Evolutionary conservation across 768 basidiomycete species (phyloP), one percentile per base, ranked within the genome.

Genomic region (Suillus plorans): DNA sequence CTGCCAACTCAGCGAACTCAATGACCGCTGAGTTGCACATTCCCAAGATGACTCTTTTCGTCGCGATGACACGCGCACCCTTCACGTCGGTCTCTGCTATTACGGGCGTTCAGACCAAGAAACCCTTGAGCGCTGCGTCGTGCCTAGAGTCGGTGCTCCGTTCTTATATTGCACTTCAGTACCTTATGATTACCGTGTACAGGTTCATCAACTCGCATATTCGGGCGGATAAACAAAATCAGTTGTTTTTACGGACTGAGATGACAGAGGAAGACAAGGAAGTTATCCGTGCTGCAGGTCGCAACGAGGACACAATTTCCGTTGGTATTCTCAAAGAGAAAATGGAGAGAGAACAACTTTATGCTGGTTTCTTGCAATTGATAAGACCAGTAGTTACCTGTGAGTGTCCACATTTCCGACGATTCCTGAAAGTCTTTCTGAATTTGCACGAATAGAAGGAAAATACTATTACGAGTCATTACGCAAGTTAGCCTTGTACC

Each of bases 241-340:
- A 70, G 45, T 14, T 70, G 45, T 55, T 52, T 41, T 55, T 68
- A 4, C 64, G 61, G 6, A 57, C 53, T 14, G 69, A 70, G 37
- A 70, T 70, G 69, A 70, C 66, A 31, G 66, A 70, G 13, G 18
- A 45, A 37, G 69, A 70, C 22, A 70, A 65, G 22, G 56, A 16
- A 8, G 61, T 70, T 16, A 49, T 70, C 8, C 62, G 60, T 18
- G 59, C 34, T 25, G 64, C 45, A 14, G 44, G 42, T 1, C 57
- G 63, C 44, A 47, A 42, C 20, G 41, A 45, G 5, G 52, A 53
- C 4, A 50, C 14, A 1, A 57, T 62, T 8, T 28, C 64, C 0
- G 66, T 56, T 20, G 2, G 39, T 25, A 16, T 50, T 9, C 52
- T 53, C 18, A 53, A 53, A 53, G 52, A 31, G 52, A 53, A 53